These are phyloP conservation scores for Colletotrichum siamense DNA, from an alignment of 2,329 filamentous ascomycete species.

Conservation along the genomic window DNA sequence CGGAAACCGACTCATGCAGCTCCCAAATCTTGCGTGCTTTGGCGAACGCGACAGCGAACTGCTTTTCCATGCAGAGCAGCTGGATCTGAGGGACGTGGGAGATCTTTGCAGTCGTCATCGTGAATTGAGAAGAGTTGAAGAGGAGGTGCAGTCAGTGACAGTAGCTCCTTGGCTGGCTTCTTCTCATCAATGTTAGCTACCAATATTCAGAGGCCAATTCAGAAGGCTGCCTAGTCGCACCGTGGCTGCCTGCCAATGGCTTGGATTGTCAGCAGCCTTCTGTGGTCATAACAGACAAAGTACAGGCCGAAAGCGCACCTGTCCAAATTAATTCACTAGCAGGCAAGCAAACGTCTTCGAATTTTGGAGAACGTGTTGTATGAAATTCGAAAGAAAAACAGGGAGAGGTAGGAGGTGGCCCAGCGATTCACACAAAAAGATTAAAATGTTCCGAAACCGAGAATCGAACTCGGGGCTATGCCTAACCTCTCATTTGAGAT, in stretches of 20 bases:
- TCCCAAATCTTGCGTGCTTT: constrained; percentile 34
- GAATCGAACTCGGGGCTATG: constrained; percentile 17
- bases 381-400: not conserved
- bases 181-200: not conserved
- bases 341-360: not conserved
- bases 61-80: constrained; percentile 45
- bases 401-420: too few relatives aligned
- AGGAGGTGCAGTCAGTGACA: not conserved
- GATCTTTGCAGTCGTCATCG: not conserved
- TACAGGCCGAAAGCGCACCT: not conserved
- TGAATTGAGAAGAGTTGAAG: not conserved
- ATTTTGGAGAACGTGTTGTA: not conserved
- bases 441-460: constrained; percentile 3
- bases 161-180: not conserved
- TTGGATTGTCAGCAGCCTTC: not conserved
- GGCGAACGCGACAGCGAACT: constrained; percentile 45
- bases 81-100: constrained; percentile 40
- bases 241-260: not conserved
- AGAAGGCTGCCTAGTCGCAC: not conserved
- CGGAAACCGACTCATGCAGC: constrained; percentile 32
- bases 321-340: not conserved
- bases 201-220: not conserved
- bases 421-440: not conserved
- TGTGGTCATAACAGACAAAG: not conserved
- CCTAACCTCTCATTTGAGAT: not conserved